phyloP scores from a whole-genome alignment of 768 basidiomycete genomes.

The Lactarius pseudohatsudake region DNA sequence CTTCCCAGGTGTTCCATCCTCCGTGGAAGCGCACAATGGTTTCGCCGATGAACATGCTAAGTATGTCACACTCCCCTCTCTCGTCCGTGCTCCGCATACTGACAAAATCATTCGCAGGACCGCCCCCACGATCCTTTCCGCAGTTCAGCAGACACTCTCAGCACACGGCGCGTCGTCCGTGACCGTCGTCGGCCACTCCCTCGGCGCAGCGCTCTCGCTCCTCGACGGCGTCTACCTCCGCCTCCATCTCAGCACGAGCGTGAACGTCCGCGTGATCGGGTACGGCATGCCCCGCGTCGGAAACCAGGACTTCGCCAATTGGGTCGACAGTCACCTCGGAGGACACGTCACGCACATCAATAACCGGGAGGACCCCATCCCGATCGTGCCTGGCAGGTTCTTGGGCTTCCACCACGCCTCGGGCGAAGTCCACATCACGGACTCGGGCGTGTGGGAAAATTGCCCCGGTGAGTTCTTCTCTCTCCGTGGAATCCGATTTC shows the following conservation, averaged over 20 bases:
- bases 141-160: slow-evolving; percentile 6
- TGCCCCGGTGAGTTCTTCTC: slow-evolving; percentile 9
- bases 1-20: slow-evolving; percentile 50
- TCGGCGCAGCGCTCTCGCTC: slow-evolving; percentile 32
- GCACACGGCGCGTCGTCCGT: slow-evolving; percentile 5
- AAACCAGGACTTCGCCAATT: slow-evolving; percentile 22
- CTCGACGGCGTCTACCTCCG: slow-evolving; percentile 34
- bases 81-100: not conserved
- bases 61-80: slow-evolving; percentile 36
- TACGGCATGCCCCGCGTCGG: slow-evolving; percentile 34
- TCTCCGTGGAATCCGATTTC: too few species aligned
- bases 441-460: slow-evolving; percentile 45
- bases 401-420: slow-evolving; percentile 49
- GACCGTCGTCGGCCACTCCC: slow-evolving; percentile 25
- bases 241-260: slow-evolving; percentile 26
- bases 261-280: slow-evolving; percentile 23
- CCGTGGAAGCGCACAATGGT: slow-evolving; percentile 47
- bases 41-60: slow-evolving; percentile 45
- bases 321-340: slow-evolving; percentile 36
- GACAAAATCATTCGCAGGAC: not conserved
- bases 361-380: slow-evolving; percentile 47
- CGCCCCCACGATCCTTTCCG: slow-evolving; percentile 1
- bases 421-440: slow-evolving; percentile 43
- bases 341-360: slow-evolving; percentile 63
- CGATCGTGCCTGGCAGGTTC: slow-evolving; percentile 38